Base-by-base conservation (phyloP, 352 stramenopile genomes). In the Thraustochytrium striatum region DNA sequence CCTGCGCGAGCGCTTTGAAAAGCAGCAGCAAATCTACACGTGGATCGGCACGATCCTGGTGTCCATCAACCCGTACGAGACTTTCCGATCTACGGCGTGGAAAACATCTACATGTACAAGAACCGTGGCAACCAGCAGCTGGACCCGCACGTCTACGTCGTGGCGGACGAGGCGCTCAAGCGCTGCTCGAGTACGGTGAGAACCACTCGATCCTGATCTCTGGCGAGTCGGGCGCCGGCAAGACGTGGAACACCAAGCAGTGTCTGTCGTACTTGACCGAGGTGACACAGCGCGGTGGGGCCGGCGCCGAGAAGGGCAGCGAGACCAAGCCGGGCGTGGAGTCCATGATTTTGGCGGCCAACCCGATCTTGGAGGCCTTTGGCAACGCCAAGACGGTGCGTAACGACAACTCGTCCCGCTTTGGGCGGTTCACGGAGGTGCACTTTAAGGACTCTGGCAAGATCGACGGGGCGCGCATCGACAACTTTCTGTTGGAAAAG, bases 281-380 rank as follows among this genome's bases (percentile, higher is more conserved):
- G 39, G 91, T 97, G 53, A 81, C 81, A 3, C 65, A 75, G 65
- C 44, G 65, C 44, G 44, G 44, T 43, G 65, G 65, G 0, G 21
- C 2, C 39, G 78, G 30, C 9, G 19, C 39, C 21, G 41, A 43
- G 36, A 7, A 30, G 13, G 38, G 36, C 30, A 2, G 30, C 43
- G 33, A 0, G 0, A 25, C 38, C 65, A 53, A 79, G 28, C 55
- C 62, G 13, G 59, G 44, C 39, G 57, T 85, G 35, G 75, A 87
- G 73, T 39, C 82, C 43, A 44, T 97, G 65, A 94, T 99, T 57
- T 87, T 99, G 41, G 96, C 92, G 52, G 97, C 94, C 8, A 99
- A 99, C 86, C 96, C 96, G 50, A 95, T 99, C 62, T 87, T 99
- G 19, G 96, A 99, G 85, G 93, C 93, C 2, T 99, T 99, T 86